Base-by-base conservation (phyloP, 176 grass and related monocot species). In the Eremochloa ophiuroides region DNA sequence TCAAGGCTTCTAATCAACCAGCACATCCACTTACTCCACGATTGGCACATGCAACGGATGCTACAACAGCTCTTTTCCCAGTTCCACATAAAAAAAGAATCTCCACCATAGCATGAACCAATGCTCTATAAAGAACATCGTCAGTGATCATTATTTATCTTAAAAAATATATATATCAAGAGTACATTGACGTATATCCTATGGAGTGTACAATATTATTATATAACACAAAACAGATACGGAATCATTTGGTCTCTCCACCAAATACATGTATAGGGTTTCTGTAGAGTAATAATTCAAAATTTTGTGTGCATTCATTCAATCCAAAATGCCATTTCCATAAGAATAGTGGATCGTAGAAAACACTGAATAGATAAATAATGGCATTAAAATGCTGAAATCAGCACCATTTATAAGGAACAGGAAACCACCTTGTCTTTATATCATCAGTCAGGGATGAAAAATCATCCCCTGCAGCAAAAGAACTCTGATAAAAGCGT, bases 101-200 rank as follows among this genome's bases (percentile, higher is more conserved):
- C 79, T 99, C 97, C 76, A 93, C 89, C 97, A 99, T 93, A 79
- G 88, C 91, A 84, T 93, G 91, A 93, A 99, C 93, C 82, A 99
- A 84, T 84, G 97, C 97, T 91, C 97, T 99, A 86, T 60, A 81
- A 58, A 77, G 8, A 73, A 46, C 55, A 38, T 42, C 48, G 22
- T 42, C 12, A 66, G 59, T 50, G 78, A 58, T 7, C 46, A 6
- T 34, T 22, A 62, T 62, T 82, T 60, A 77, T 22, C 76, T 31
- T 28, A 73, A 62, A 74, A 42, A 85, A 85, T 82, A 88, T 2
- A 88, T 2, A 79, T 28, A 79, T 73, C 84, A 74, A 81, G 84
- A 66, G 46, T 69, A 48, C 28, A 47, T 18, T 76, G 35, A 33
- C 58, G 65, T 34, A 62, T 53, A 69, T 59, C 29, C 33, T 64